Base-by-base conservation (phyloP, 2,329 filamentous ascomycete genomes). In the Alternaria sp. region DNA sequence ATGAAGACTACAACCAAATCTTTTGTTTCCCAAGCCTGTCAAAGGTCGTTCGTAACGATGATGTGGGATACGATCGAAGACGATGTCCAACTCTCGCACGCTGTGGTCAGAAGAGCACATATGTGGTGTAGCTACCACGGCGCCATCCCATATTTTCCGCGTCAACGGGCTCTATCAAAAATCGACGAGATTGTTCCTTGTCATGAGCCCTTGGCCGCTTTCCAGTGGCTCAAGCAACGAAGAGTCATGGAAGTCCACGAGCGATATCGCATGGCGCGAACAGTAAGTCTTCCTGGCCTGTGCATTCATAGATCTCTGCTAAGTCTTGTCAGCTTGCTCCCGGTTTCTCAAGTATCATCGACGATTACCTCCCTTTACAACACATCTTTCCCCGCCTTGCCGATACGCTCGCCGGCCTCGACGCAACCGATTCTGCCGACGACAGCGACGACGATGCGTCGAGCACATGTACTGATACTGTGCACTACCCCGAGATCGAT, bases 31-130 rank as follows among this genome's bases (percentile, higher is more conserved):
- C 75, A 80, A 56, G 73, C 77, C 13, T 79, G 76, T 51, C 65
- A 79, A 30, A 66, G 78, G 17, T 66, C 75, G 2, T 79, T 79
- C 43, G 64, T 71, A n/a, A 77, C 76, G 8, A 76, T 80, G 73
- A 79, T 79, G 71, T 80, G 78, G 78, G 78, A 80, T 44, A 77
- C 75, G 5, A 68, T 80, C n/a, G 71, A 77, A 19, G 75, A 79
- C 30, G 68, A 76, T 26, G 75, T 65, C 6, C 63, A 73, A 10
- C 50, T 79, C 7, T 79, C 78, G 10, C 77, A 79, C 63, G 77
- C 78, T 32, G 77, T 79, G 4, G 69, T 75, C 4, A 69, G 76
- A 53, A 72, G 78, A 65, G 73, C 74, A 10, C 77, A 77, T 53
- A 76, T 74, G 71, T 80, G 78, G 78, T 79, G 76, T 54, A 75